Conservation (phyloP, 148 eudicot genomes). For the Fagopyrum homotropicum region DNA sequence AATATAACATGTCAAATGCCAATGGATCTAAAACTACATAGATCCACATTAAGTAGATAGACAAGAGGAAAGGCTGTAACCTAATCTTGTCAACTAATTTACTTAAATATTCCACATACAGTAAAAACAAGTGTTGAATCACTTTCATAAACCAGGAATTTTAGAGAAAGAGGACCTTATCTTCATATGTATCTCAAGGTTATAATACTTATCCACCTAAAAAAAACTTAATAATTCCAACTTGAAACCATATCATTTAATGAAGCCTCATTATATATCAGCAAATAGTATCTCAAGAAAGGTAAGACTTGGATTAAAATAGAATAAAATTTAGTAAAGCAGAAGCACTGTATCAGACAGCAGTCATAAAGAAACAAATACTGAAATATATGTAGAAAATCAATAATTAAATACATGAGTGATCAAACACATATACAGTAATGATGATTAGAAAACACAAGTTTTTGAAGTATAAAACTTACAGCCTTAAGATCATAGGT, state of each 20-base stretch:
- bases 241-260: background rate
- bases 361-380: background rate
- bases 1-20: background rate
- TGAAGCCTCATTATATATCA: background rate
- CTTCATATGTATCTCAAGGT: background rate
- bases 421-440: background rate
- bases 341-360: background rate
- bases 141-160: no score
- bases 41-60: background rate
- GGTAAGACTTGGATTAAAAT: background rate
- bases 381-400: background rate
- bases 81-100: background rate
- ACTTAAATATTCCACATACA: background rate
- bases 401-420: background rate
- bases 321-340: background rate
- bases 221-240: background rate
- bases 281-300: background rate
- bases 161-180: no score
- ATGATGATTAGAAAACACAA: background rate
- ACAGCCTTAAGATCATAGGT: slow-evolving; percentile 95
- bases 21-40: background rate
- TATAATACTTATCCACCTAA: background rate
- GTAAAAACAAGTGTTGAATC: no score
- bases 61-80: background rate
- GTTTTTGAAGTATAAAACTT: slow-evolving; percentile 16